phyloP scores from a whole-genome alignment of 345 rosid genomes.

The Eucalyptus cladocalyx region DNA sequence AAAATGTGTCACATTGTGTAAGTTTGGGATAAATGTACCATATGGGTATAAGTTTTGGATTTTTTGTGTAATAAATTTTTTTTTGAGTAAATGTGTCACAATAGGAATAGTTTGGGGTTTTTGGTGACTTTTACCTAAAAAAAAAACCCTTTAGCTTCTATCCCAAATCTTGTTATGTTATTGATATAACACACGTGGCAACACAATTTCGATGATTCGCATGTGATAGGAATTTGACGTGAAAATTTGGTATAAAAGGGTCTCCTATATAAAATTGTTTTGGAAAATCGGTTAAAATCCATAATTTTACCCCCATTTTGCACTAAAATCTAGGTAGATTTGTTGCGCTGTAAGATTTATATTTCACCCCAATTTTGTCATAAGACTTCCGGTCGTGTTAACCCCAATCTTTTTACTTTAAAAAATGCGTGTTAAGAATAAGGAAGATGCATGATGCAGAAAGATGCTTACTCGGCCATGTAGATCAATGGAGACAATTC shows the following conservation, averaged over 20 bases:
- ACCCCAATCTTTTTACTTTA: neutral
- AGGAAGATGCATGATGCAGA: neutral
- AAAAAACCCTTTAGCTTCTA: neutral
- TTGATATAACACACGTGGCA: neutral
- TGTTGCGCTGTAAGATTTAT: neutral
- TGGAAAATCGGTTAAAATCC: neutral
- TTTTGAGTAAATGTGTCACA: too few relatives aligned
- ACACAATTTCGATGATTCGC: neutral
- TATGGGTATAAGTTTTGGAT: too few relatives aligned
- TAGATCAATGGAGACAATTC: neutral
- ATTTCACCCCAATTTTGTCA: neutral
- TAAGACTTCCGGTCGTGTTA: neutral
- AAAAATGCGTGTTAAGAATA: neutral
- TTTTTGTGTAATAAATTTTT: too few relatives aligned
- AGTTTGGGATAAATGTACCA: too few relatives aligned
- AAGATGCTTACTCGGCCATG: neutral
- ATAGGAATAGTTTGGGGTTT: too few relatives aligned
- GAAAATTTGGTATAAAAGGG: neutral
- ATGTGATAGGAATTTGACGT: neutral
- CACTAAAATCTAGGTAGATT: neutral
- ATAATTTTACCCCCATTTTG: neutral
- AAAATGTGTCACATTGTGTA: too few relatives aligned
- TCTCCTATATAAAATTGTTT: neutral
- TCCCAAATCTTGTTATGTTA: neutral
- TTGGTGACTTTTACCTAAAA: too few relatives aligned